Evolutionary conservation across 176 grass and related monocot genomes (phyloP), one percentile per base, ranked within the genome.

Genomic region (Phragmites australis): DNA sequence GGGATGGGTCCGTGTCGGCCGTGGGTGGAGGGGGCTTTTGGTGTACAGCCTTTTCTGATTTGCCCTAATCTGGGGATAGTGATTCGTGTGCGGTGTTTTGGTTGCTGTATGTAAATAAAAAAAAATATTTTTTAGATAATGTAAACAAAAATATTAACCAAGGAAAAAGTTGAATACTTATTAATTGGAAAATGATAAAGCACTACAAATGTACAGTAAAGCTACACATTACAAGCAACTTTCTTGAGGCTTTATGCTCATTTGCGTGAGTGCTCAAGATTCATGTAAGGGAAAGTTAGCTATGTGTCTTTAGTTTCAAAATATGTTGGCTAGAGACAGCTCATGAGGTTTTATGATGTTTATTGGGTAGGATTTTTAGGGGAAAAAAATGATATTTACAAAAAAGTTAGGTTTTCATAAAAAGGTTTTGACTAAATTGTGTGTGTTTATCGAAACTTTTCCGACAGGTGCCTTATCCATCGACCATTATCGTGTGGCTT

Each of bases 1-100:
- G 31, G 15, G 51, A n/a, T 47, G 46, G 65, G 63, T 65, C 51
- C 58, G 23, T 40, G 31, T 83, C 67, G 60, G 58, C 67, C 74
- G 11, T 7, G 21, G 16, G 10, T 70, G 22, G 32, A 22, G 31
- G 32, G 17, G 31, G 19, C 30, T 77, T 17, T 7, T 1, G 18
- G 17, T 43, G 49, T 27, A 34, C 67, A 9, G 25, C 43, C 27
- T 77, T 68, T 78, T 65, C 0, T 47, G 25, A 44, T 31, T 45
- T 62, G 32, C 72, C 44, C 40, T 66, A 55, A 5, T 14, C 31
- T 23, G 2, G 23, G 39, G 44, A 9, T 56, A 21, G 2, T 26
- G 72, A 41, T 4, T 42, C 8, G 60, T 66, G 54, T 3, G 61
- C 1, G 14, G 40, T 25, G 49, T 7, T 49, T 67, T 84, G 13